Evolutionary conservation across 306 rosid genomes (phyloP).

Genomic region (Quercus robur): DNA sequence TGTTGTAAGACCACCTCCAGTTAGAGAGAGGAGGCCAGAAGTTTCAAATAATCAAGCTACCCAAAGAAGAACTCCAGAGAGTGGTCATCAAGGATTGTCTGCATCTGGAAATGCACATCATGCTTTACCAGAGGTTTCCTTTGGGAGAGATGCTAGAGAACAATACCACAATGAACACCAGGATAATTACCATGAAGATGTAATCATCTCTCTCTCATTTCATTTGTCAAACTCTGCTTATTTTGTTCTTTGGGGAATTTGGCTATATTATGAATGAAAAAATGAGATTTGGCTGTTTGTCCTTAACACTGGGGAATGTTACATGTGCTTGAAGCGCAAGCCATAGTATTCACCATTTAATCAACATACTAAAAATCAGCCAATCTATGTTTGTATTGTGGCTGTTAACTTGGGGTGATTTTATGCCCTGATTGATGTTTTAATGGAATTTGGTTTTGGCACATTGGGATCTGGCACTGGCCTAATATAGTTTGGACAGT

Average conservation of each 20-base stretch:
- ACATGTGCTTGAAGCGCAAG: not conserved
- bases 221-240: not conserved
- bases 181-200: conserved; percentile 59
- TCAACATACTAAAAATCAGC: not conserved
- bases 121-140: conserved; percentile 37
- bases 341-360: not conserved
- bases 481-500: not conserved
- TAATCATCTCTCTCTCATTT: conserved; percentile 35
- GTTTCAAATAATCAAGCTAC: conserved; percentile 44
- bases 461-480: not conserved
- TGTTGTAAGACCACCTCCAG: conserved; percentile 83
- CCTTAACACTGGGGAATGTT: not conserved
- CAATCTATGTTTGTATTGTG: not conserved
- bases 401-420: not conserved
- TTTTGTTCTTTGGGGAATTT: not conserved
- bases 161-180: conserved; percentile 34
- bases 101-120: conserved; percentile 45
- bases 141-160: conserved; percentile 42
- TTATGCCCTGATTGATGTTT: not conserved
- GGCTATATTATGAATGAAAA: not conserved
- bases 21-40: conserved; percentile 71
- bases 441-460: not conserved
- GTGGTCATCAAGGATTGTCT: conserved; percentile 46
- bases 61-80: conserved; percentile 56
- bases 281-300: not conserved